Base-by-base conservation (phyloP, 768 basidiomycete genomes). In the Xerocomellus chrysenteron region DNA sequence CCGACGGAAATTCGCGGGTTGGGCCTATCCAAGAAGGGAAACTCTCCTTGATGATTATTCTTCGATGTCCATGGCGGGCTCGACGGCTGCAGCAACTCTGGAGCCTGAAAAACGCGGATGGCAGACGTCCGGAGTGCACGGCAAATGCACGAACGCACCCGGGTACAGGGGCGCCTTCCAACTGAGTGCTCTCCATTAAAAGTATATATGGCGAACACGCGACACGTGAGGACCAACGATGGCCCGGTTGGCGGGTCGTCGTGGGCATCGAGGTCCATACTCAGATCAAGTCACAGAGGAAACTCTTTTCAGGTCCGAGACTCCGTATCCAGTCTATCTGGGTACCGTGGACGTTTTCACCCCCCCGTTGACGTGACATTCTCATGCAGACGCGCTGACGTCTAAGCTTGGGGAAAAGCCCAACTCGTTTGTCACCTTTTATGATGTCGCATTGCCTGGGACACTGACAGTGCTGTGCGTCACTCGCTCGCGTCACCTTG, bases 241-340 rank as follows among this genome's bases (percentile, higher is more conserved):
- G 90, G 90, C 88, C 87, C 16, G 93, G 87, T 21, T 98, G 92
- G 92, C 80, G 88, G 60, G 87, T 97, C 19, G 78, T 96, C 40
- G 85, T 98, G 33, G 97, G 97, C 16, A 87, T 99, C 46, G 97
- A 99, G 68, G 91, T 96, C 5, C 97, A 98, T 68, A 92, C 94
- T 0, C 96, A 98, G 69, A 83, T 99, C 67, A 91, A 89, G 71
- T 87, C 93, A 3, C 82, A 86, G 54, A 75, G 78, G 54, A 99
- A 99, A 72, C 80, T 99, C 26, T 98, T 99, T 73, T 98, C 94
- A 37, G 65, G 84, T 21, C 21, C 21, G 21, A 21, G 21, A 21
- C 21, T 85, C 28, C 59, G 81, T 73, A 16, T 32, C 4, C 1
- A 10, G 51, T n/a, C n/a, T 32, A 32, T 17, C 9, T 17, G 24